Conservation (phyloP, 208 protist genomes). For the Wallacemonas collosoma region DNA sequence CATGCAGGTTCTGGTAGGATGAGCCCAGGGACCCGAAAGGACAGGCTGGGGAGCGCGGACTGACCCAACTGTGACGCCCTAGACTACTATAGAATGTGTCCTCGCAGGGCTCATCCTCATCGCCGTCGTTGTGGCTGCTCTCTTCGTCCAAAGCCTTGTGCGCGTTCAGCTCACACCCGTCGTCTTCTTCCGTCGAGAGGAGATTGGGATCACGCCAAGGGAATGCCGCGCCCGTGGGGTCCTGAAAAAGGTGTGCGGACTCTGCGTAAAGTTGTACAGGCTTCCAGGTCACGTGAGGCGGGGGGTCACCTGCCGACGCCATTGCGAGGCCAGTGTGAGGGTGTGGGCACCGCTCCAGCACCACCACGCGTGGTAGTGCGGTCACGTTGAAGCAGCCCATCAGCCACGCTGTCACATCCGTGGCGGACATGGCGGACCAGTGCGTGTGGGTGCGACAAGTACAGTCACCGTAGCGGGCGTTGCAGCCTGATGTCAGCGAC, state of each 20-base stretch:
- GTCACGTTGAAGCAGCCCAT: conserved; percentile 45
- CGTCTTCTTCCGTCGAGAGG: conserved; percentile 1
- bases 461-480: background rate
- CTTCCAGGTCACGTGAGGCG: conserved; percentile 20
- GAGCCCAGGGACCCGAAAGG: background rate
- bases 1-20: background rate
- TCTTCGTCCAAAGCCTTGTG: background rate
- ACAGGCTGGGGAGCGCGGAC: background rate
- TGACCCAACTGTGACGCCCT: background rate
- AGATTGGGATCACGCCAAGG: conserved; percentile 31
- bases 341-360: conserved; percentile 31
- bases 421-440: background rate
- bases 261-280: conserved; percentile 43
- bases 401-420: conserved; percentile 8
- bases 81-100: background rate
- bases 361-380: conserved; percentile 59
- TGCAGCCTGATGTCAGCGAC: background rate
- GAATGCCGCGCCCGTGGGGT: conserved; percentile 38
- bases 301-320: background rate
- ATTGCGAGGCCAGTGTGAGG: background rate
- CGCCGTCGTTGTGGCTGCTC: background rate
- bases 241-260: conserved; percentile 24
- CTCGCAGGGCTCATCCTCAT: background rate
- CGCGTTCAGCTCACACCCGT: conserved; percentile 13
- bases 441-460: background rate